A percentile compares a stretch with the other conserved stretches of the same genome.
Evolutionary conservation across 306 rosid genomes (phyloP).

Genomic region (Arachis hypogaea): DNA sequence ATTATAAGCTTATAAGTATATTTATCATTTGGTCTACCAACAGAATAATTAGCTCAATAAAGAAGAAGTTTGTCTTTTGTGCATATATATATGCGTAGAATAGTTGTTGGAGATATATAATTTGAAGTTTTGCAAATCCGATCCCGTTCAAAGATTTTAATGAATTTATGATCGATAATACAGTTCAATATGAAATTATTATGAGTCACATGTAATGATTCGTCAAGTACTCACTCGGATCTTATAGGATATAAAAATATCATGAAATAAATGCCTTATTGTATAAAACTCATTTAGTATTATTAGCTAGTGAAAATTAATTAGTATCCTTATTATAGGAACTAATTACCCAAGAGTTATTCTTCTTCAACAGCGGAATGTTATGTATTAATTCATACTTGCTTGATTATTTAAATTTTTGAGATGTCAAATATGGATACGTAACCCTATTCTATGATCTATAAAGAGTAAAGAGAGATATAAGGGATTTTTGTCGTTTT

Average conservation of each 20-base stretch:
- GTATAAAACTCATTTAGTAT: no score
- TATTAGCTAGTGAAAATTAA: no score
- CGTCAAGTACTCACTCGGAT: conserved; percentile 11
- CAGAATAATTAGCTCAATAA: neutral
- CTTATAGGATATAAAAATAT: neutral
- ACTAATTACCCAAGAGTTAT: no score
- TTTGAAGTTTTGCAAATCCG: conserved; percentile 20
- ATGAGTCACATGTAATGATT: conserved; percentile 34
- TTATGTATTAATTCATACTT: no score
- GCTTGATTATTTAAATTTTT: no score
- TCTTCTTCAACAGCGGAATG: no score
- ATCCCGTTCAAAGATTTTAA: conserved; percentile 25
- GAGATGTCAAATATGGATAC: no score
- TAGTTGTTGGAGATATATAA: neutral
- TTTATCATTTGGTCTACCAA: conserved; percentile 8
- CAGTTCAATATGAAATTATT: neutral
- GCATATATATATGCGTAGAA: neutral
- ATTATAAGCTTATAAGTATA: neutral
- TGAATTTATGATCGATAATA: conserved; percentile 7
- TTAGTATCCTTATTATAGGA: no score
- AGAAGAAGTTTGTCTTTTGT: neutral
- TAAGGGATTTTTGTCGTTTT: conserved; percentile 19
- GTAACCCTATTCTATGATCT: no score
- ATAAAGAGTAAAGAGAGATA: no score
- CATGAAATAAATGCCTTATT: neutral